Conservation (phyloP, 116 monocot species). For the Dioscorea cayenensis region DNA sequence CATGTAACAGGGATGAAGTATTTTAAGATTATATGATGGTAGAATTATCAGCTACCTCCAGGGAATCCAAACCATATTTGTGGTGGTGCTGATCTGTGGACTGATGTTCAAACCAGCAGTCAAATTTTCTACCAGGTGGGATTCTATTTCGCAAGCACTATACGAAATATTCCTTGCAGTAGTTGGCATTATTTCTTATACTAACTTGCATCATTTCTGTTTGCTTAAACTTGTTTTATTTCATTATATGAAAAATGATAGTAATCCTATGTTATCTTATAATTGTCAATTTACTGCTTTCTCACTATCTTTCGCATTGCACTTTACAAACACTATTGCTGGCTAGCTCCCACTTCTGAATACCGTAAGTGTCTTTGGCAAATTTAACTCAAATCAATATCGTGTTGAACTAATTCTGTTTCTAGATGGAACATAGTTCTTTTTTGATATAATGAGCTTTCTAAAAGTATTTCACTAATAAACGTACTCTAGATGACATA, state of each 20-base stretch:
- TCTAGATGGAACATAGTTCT: no score
- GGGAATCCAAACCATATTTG: slow-evolving; percentile 74
- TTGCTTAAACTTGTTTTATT: background rate
- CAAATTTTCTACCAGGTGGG: slow-evolving; percentile 81
- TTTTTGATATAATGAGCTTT: no score
- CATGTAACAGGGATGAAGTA: background rate
- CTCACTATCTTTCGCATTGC: slow-evolving; percentile 4
- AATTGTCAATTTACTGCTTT: background rate
- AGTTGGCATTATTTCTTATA: slow-evolving; percentile 61
- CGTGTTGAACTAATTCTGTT: background rate
- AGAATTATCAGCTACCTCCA: slow-evolving; percentile 78
- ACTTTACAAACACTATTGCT: slow-evolving; percentile 56
- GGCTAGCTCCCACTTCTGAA: slow-evolving; percentile 49
- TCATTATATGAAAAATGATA: background rate
- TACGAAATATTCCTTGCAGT: slow-evolving; percentile 63
- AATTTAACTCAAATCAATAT: background rate
- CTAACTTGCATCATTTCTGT: background rate
- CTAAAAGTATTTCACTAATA: no score
- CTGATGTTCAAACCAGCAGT: slow-evolving; percentile 48
- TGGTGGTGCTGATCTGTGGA: slow-evolving; percentile 85
- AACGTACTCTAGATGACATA: no score
- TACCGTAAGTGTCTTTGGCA: slow-evolving; percentile 25
- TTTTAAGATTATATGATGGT: slow-evolving; percentile 33
- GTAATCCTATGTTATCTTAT: background rate
- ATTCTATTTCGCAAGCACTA: slow-evolving; percentile 85